A percentile compares a stretch with the other conserved stretches of the same genome.
Conservation (phyloP, 192 early-diverging fungal species). For the Coemansia interrupta region DNA sequence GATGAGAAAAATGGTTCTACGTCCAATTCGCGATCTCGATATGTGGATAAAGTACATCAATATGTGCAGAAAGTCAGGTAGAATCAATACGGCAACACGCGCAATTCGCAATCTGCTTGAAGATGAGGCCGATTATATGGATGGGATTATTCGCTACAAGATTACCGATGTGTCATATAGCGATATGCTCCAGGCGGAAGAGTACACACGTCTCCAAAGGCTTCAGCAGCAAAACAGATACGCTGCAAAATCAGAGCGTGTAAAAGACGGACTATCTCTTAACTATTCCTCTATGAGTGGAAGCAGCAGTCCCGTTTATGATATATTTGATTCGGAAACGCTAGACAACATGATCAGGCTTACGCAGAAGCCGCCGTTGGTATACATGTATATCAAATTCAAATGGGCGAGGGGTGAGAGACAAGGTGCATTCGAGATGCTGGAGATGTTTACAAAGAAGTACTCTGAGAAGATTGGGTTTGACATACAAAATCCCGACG, state of each 20-base stretch:
- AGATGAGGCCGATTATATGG: constrained; percentile 54
- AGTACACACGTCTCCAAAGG: constrained; percentile 9
- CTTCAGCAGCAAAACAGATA: constrained; percentile 5
- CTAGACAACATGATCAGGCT: constrained; percentile 16
- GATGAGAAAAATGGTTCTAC: constrained; percentile 78
- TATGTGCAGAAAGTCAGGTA: constrained; percentile 81
- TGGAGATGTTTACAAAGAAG: constrained; percentile 73
- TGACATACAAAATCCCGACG: constrained; percentile 14
- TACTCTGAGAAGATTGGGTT: constrained; percentile 48
- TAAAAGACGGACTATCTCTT: not conserved
- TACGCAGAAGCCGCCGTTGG: constrained; percentile 33
- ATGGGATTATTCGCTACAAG: constrained; percentile 13
- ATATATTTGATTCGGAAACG: not conserved
- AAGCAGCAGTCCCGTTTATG: not conserved
- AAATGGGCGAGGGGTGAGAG: constrained; percentile 31
- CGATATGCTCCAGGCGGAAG: constrained; percentile 7
- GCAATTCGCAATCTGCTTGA: constrained; percentile 69
- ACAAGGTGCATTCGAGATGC: constrained; percentile 60
- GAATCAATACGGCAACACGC: constrained; percentile 75
- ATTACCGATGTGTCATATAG: not conserved
- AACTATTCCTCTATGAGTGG: constrained; percentile 1
- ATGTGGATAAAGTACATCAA: constrained; percentile 94
- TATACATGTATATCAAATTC: constrained; percentile 85
- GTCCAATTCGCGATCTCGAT: constrained; percentile 87
- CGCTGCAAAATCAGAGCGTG: not conserved